Evolutionary conservation across 257 asterid species (phyloP), one percentile per base, ranked within the genome.

Genomic region (Buddleja alternifolia): DNA sequence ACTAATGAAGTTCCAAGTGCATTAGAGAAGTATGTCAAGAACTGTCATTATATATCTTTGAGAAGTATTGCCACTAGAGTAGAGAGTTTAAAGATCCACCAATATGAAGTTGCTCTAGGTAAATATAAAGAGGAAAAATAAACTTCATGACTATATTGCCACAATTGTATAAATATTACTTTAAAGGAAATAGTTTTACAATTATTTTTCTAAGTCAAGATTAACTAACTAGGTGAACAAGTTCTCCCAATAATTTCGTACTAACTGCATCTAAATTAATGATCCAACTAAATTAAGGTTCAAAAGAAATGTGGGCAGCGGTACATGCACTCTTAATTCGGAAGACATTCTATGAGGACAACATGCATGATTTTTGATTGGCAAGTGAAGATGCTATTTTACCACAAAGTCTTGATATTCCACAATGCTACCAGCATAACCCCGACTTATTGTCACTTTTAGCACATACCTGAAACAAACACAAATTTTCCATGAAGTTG

Each of bases 371-470:
- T 48, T 47, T 60, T 40, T 64, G 19, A 53, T 37, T 52, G 29
- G 67, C 51, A 57, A 29, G 12, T 9, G 66, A 57, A 20, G 39
- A 56, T 16, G 25, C 56, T 62, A 55, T 36, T 51, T 79, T 88
- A 93, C 99, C 96, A 90, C 85, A 77, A 93, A 83, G 82, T 93
- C 96, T 79, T 93, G 97, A 80, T 83, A 88, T 73, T 93, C 91
- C 73, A 88, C 85, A 68, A 93, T 88, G 92, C 96, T 93, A 53
- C 97, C 97, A 66, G 88, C 97, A 79, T 93, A 93, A 72, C 96
- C 97, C 67, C 99, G 92, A 70, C 71, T 93, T 77, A 93, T 77
- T 0, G 95, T 93, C 72, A 93, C 88, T 86, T 90, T 93, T 29
- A 93, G 90, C 67, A 93, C 86, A 79, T 93, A 93, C 90, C 99